These are phyloP conservation scores for Ustilago loliicola DNA, from an alignment of 1,284 basidiomycete genomes.

Conservation along the genomic window DNA sequence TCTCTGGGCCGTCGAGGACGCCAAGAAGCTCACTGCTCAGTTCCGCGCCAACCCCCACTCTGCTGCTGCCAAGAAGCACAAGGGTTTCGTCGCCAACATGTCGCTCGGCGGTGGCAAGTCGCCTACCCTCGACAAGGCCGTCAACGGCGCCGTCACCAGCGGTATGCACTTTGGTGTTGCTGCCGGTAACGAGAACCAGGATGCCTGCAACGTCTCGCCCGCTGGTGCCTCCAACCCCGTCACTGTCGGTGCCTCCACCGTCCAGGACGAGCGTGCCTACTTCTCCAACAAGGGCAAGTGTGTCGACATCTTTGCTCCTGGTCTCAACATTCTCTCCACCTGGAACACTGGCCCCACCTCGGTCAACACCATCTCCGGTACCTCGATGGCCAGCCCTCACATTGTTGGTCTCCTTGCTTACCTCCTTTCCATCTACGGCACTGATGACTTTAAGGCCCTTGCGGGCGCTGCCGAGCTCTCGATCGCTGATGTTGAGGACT, in stretches of 20 bases:
- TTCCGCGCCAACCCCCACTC: slow-evolving; percentile 77
- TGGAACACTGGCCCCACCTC: slow-evolving; percentile 73
- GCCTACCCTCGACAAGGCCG: slow-evolving; percentile 84
- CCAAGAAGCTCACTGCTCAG: slow-evolving; percentile 75
- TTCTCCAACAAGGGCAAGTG: slow-evolving; percentile 78
- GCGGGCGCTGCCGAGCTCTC: slow-evolving; percentile 29
- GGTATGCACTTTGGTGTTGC: slow-evolving; percentile 86
- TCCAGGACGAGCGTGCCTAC: slow-evolving; percentile 83
- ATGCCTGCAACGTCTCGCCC: slow-evolving; percentile 86
- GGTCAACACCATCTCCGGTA: slow-evolving; percentile 79
- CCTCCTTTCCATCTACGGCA: slow-evolving; percentile 77
- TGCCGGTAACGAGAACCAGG: slow-evolving; percentile 81
- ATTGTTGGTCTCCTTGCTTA: slow-evolving; percentile 70
- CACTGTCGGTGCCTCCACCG: slow-evolving; percentile 78
- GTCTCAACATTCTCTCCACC: slow-evolving; percentile 78
- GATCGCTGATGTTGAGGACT: slow-evolving; percentile 39
- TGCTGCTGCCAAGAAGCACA: slow-evolving; percentile 80
- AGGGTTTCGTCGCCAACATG: slow-evolving; percentile 98
- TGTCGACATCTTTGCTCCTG: slow-evolving; percentile 86
- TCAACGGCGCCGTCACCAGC: slow-evolving; percentile 83
- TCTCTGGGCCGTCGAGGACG: slow-evolving; percentile 81
- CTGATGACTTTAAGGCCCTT: slow-evolving; percentile 59
- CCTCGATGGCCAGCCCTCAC: slow-evolving; percentile 77
- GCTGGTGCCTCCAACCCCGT: slow-evolving; percentile 78
- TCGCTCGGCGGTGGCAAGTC: slow-evolving; percentile 96